These are phyloP conservation scores for Mortierella sp. DNA, from an alignment of 371 early-diverging fungal genomes.

Conservation along the genomic window DNA sequence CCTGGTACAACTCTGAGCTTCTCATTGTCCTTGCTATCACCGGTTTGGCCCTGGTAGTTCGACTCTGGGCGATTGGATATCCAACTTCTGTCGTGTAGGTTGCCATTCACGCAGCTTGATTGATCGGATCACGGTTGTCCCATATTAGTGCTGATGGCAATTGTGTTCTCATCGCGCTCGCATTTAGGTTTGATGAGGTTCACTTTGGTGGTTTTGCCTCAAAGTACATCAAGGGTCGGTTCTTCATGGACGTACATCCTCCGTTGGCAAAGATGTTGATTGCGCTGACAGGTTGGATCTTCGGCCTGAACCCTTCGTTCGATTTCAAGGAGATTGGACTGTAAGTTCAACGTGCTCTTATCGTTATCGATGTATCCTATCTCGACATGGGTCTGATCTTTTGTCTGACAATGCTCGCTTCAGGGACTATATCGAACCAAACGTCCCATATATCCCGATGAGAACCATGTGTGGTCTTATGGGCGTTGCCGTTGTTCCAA, in stretches of 20 bases:
- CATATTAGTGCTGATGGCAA: not conserved
- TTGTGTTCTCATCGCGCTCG: not conserved
- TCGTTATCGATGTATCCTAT: not conserved
- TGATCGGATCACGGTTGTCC: not conserved
- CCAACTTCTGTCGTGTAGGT: slow-evolving; percentile 53
- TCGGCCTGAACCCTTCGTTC: slow-evolving; percentile 90
- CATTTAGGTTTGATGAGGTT: slow-evolving; percentile 42
- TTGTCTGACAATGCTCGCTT: not conserved
- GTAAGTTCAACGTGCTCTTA: slow-evolving; percentile 52
- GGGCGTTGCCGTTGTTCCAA: slow-evolving; percentile 80
- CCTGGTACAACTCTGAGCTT: slow-evolving; percentile 47
- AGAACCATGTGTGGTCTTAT: slow-evolving; percentile 78
- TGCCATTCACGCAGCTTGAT: not conserved
- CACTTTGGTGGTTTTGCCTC: slow-evolving; percentile 57
- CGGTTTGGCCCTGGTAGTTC: slow-evolving; percentile 26
- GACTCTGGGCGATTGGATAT: slow-evolving; percentile 50
- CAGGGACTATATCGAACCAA: slow-evolving; percentile 67
- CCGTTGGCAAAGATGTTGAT: slow-evolving; percentile 97
- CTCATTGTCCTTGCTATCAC: slow-evolving; percentile 33
- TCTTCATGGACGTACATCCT: slow-evolving; percentile 99
- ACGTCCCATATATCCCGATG: slow-evolving; percentile 89
- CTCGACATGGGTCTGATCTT: not conserved
- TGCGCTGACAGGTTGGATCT: slow-evolving; percentile 77
- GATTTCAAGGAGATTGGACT: slow-evolving; percentile 88
- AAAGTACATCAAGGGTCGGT: slow-evolving; percentile 90